Conservation (phyloP, 192 early-diverging fungal species). For the Obelidium mucronatum region DNA sequence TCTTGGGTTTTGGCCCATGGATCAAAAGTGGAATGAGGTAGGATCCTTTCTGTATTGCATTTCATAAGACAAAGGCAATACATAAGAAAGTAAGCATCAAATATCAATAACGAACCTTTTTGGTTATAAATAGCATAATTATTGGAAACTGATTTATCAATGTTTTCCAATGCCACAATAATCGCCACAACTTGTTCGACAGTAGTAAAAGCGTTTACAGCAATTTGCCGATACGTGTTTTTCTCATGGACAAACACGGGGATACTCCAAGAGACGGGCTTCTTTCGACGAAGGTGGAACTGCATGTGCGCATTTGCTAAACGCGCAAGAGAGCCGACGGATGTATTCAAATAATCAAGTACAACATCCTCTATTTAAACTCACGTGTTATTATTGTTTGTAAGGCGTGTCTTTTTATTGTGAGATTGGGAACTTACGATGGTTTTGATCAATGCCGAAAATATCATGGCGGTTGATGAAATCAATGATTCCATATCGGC, state of each 20-base stretch:
- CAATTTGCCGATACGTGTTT: background rate
- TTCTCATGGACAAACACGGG: constrained; percentile 6
- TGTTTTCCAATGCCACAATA: background rate
- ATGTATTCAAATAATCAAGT: constrained; percentile 4
- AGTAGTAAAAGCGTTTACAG: constrained; percentile 7
- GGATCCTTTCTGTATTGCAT: background rate
- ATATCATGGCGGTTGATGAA: constrained; percentile 25
- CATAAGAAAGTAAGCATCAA: background rate
- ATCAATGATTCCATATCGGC: constrained; percentile 16
- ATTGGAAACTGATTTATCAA: background rate
- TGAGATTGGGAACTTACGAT: too few relatives aligned
- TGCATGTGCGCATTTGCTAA: background rate
- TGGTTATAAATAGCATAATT: constrained; percentile 5
- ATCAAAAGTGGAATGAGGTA: background rate
- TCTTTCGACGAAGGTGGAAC: constrained; percentile 17
- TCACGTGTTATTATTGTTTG: too few relatives aligned
- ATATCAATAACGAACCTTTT: constrained; percentile 1
- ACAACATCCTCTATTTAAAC: constrained; percentile 21
- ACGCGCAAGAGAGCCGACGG: background rate
- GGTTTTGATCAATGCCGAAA: constrained; percentile 4
- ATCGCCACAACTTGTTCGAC: constrained; percentile 1
- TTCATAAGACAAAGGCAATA: too few relatives aligned
- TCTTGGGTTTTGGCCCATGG: constrained; percentile 8
- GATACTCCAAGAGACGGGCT: constrained; percentile 19
- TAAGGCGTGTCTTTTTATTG: too few relatives aligned